A percentile compares a stretch with the other conserved stretches of the same genome.
phyloP scores from a whole-genome alignment of 78 protist genomes.

The Neovahlkampfia damariscottae region DNA sequence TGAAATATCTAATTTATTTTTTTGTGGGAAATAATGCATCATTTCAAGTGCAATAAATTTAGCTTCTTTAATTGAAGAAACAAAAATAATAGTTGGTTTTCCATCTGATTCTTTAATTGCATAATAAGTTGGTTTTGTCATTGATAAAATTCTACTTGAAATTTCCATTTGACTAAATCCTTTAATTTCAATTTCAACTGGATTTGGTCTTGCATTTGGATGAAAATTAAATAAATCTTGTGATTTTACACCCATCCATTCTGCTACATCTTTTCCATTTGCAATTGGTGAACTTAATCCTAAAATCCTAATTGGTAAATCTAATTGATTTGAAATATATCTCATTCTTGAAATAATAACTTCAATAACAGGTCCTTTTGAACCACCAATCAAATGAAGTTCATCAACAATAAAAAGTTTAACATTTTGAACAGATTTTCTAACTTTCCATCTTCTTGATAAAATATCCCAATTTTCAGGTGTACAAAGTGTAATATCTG shows the following conservation, averaged over 20 bases:
- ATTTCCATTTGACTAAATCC: conserved; percentile 92
- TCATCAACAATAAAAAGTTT: conserved; percentile 83
- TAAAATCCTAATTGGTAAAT: conserved; percentile 65
- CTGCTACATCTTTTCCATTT: conserved; percentile 91
- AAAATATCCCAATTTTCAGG: conserved; percentile 99
- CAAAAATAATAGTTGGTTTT: conserved; percentile 87
- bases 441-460: conserved; percentile 75
- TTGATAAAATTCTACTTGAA: conserved; percentile 98
- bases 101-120: conserved; percentile 57
- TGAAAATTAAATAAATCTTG: conserved; percentile 85
- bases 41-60: conserved; percentile 91
- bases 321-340: conserved; percentile 41
- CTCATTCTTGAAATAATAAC: conserved; percentile 75
- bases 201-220: conserved; percentile 94
- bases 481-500: conserved; percentile 88
- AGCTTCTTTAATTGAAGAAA: conserved; percentile 94
- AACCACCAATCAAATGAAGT: conserved; percentile 90
- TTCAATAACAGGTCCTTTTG: conserved; percentile 92
- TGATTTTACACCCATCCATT: conserved; percentile 86
- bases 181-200: conserved; percentile 69
- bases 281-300: conserved; percentile 97
- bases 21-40: conserved; percentile 40
- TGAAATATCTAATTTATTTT: no score
- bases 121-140: conserved; percentile 95
- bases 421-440: conserved; percentile 59